Base-by-base conservation (phyloP, 768 basidiomycete species). In the Clitopilus passeckerianus region DNA sequence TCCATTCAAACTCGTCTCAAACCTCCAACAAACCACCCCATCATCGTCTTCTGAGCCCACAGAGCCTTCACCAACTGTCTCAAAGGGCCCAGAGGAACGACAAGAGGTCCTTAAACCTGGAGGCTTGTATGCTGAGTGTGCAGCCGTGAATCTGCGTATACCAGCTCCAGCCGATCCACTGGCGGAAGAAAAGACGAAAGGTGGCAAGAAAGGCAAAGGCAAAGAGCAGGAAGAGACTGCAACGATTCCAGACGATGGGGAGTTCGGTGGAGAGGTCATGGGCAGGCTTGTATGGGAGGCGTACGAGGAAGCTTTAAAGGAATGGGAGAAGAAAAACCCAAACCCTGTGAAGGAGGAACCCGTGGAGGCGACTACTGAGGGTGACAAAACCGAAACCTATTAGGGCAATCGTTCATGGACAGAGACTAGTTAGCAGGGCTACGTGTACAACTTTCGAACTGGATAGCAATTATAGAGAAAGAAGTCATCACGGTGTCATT, bases 61-160 rank as follows among this genome's bases (percentile, higher is more conserved):
- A 4, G 4, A 9, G 20, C 22, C 20, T 54, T 55, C 22, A 66
- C 66, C 16, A 18, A 5, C 6, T 5, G 15, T n/a, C 20, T 23
- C 14, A 20, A n/a, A 64, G 24, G 54, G 0, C 54, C 37, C 61
- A 14, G 69, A 68, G 15, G 65, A 72, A 55, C 73, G 76, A 6
- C 84, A 82, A 59, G 90, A 92, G 65, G 81, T 90, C 1, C 76
- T 93, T 43, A 89, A 87, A 70, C 87, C 90, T 1, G 91, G 90
- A 0, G 86, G 89, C 9, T 70, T 92, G 41, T 93, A 93, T 64
- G 78, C 85, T 8, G 88, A 93, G 63, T 92, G 91, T 63, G 84
- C 87, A 0, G 82, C 88, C 5, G 85, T 88, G 7, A 70, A 68
- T 24, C 62, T 86, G 30, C 70, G 67, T 18, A 71, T 86, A 27